A percentile compares a stretch with the other conserved stretches of the same genome.
These are phyloP conservation scores for Venturia nashicola DNA, from an alignment of 2,329 filamentous ascomycete species.

Conservation along the genomic window DNA sequence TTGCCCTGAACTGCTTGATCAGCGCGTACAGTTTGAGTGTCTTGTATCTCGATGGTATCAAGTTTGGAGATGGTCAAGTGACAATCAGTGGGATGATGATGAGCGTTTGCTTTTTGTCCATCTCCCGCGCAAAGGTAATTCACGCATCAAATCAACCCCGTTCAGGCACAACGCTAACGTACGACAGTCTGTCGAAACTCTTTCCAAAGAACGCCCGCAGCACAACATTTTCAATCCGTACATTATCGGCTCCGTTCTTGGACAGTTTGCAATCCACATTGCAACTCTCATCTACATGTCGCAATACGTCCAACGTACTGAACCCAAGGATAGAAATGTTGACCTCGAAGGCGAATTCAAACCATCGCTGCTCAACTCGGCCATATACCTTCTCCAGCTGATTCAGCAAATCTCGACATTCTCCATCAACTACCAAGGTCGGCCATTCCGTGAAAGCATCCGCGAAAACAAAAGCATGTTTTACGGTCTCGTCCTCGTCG, in stretches of 20 bases:
- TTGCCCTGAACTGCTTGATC: conserved; percentile 94
- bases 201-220: conserved; percentile 94
- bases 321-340: conserved; percentile 58
- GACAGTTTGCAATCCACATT: conserved; percentile 94
- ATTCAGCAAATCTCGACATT: conserved; percentile 99
- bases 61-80: conserved; percentile 96
- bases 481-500: conserved; percentile 85
- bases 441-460: conserved; percentile 92
- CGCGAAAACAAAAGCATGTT: conserved; percentile 97
- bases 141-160: background rate
- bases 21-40: conserved; percentile 95
- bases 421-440: conserved; percentile 97
- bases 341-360: conserved; percentile 92
- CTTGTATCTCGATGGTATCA: conserved; percentile 94
- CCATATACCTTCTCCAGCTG: conserved; percentile 90
- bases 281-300: conserved; percentile 89
- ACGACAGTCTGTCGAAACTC: conserved; percentile 65
- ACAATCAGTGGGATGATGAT: conserved; percentile 99
- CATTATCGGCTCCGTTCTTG: conserved; percentile 94
- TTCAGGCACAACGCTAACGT: conserved; percentile 19
- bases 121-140: conserved; percentile 76
- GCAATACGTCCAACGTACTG: conserved; percentile 71
- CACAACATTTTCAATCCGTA: conserved; percentile 99
- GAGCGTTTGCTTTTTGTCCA: conserved; percentile 98
- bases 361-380: conserved; percentile 88